Evolutionary conservation across 2,329 filamentous ascomycete genomes (phyloP).

Genomic region (Fusarium sp.): DNA sequence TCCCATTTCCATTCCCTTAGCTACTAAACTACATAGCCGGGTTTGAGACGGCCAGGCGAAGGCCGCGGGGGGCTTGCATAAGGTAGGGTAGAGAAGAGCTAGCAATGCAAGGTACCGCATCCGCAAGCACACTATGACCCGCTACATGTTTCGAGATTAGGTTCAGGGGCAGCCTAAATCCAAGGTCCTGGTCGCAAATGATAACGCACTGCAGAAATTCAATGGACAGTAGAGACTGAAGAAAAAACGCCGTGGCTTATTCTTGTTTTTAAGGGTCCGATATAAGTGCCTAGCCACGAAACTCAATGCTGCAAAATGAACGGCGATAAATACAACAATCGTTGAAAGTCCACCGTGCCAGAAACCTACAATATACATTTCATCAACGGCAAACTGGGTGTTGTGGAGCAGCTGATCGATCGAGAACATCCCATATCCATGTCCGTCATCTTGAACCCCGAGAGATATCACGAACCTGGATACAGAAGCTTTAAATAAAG

Average conservation of each 20-base stretch:
- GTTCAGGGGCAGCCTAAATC: constrained; percentile 23
- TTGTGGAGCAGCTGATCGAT: constrained; percentile 21
- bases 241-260: constrained; percentile 20
- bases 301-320: neutral
- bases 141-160: constrained; percentile 22
- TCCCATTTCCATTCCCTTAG: neutral
- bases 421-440: constrained; percentile 1
- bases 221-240: constrained; percentile 1
- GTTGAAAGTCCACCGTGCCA: neutral
- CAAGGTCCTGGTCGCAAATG: neutral
- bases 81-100: neutral
- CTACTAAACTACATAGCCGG: constrained; percentile 2
- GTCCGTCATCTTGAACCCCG: neutral
- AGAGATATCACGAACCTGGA: neutral
- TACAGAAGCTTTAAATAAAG: constrained; percentile 16
- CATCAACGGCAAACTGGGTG: neutral
- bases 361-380: neutral
- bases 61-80: constrained; percentile 29
- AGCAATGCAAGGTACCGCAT: constrained; percentile 34
- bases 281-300: neutral
- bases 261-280: constrained; percentile 15
- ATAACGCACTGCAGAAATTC: neutral
- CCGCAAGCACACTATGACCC: constrained; percentile 20
- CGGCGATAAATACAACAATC: constrained; percentile 1
- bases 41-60: constrained; percentile 32